Base-by-base conservation (phyloP, 495 filamentous ascomycete genomes). In the Durotheca rogersii region DNA sequence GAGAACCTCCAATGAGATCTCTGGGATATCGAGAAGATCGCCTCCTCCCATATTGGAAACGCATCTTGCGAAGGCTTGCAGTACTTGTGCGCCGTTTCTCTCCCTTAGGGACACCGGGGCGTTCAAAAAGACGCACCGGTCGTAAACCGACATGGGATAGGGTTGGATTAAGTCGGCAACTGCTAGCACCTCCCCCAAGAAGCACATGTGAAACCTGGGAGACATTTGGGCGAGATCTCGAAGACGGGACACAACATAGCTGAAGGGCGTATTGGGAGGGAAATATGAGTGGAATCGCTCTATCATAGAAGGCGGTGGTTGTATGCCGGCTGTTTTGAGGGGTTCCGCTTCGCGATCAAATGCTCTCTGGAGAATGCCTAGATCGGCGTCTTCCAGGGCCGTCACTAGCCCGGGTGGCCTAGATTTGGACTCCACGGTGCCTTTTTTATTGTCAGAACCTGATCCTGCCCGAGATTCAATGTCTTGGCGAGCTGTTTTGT, bases 211-310 rank as follows among this genome's bases (percentile, higher is more conserved):
- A 67, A 93, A 99, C 7, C 79, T 69, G 0, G 77, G 66, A 48
- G 81, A 76, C 6, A 84, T 65, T 41, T 71, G 63, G 1, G 80
- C 71, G 21, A 89, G 70, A 46, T 90, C 84, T 40, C 86, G 70
- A 17, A 96, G 64, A 3, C 85, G 83, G 32, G 80, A 71, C 42
- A 96, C 62, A 43, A 96, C 79, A 62, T 87, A 92, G 60, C 80
- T 80, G 58, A 96, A 85, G 1, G 88, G 86, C 0, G 84, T 87
- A 7, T 76, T 72, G 4, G 83, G 76, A 2, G 89, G 88, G 66
- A 93, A 96, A 55, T 88, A 90, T 1, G 76, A 74, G 6, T 84
- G 75, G 56, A 97, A 90, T 17, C 79, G 77, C 53, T 88, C 74
- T 29, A 95, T 72, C 10, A 88, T 72, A 17, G 62, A 36, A 1